These are phyloP conservation scores for Hymenoscyphus scutula DNA, from an alignment of 2,329 filamentous ascomycete species.

Conservation along the genomic window DNA sequence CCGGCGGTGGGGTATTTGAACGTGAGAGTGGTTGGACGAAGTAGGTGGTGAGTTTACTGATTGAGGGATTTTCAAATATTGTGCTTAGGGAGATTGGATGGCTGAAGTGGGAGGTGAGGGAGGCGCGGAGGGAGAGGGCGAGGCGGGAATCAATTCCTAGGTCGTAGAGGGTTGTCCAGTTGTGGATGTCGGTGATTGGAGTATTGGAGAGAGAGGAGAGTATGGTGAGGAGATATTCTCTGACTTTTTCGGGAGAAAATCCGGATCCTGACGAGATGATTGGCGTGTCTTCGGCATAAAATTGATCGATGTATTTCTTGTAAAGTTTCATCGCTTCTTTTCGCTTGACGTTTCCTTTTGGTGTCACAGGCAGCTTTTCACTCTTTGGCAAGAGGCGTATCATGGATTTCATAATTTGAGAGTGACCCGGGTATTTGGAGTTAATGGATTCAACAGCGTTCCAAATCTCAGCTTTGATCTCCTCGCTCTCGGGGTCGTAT, in stretches of 20 bases:
- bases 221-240: conserved; percentile 26
- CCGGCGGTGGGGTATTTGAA: conserved; percentile 3
- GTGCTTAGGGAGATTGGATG: conserved; percentile 30
- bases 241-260: conserved; percentile 15
- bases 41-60: conserved; percentile 25
- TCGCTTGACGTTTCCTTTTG: conserved; percentile 36
- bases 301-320: conserved; percentile 24
- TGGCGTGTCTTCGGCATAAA: conserved; percentile 22
- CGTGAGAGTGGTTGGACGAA: conserved; percentile 11
- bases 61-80: conserved; percentile 34
- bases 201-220: conserved; percentile 23
- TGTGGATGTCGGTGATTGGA: conserved; percentile 20
- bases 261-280: background rate
- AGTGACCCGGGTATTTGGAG: conserved; percentile 24
- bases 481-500: conserved; percentile 19
- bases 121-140: conserved; percentile 29
- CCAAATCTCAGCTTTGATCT: conserved; percentile 21
- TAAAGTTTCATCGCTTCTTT: conserved; percentile 34
- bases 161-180: conserved; percentile 30
- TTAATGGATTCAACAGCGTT: conserved; percentile 28
- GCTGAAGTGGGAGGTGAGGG: conserved; percentile 27
- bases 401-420: conserved; percentile 32
- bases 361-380: conserved; percentile 32
- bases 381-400: conserved; percentile 30
- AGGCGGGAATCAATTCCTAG: conserved; percentile 31